Base-by-base conservation (phyloP, 2,329 filamentous ascomycete genomes). In the Geoglossum cookeanum region DNA sequence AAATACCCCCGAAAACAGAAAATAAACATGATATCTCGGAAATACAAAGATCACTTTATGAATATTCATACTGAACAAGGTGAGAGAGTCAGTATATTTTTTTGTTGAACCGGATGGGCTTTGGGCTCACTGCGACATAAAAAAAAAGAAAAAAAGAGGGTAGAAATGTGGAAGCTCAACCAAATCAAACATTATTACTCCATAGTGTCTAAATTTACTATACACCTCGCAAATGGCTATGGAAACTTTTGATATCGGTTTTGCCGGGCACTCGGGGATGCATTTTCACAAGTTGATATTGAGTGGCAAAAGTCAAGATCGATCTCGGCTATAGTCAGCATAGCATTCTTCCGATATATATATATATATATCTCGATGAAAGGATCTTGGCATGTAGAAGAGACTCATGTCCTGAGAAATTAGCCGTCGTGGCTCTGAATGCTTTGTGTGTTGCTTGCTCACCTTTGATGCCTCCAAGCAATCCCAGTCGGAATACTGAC, bases 321-420 rank as follows among this genome's bases (percentile, higher is more conserved):
- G 55, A 64, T 64, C 17, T 42, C 37, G 5, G 5, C 48, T 11
- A 60, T 52, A 13, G 55, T 64, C 44, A 65, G 45, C 57, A 64
- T 64, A 52, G 65, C 53, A 58, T 65, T n/a, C n/a, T 65, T 8
- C 59, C 57, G 17, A n/a, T n/a, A n/a, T n/a, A n/a, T n/a, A n/a
- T n/a, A 59, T 61, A 30, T 60, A 65, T 62, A 65, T 63, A 57
- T 65, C 60, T 47, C 59, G 53, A 32, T 65, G 59, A n/a, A 45
- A 65, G 60, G 58, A 64, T 62, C n/a, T 55, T 63, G 0, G 61
- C 63, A 58, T 62, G 39, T 17, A 63, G 56, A 33, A 58, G 44
- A 27, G 29, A 60, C 30, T 59, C 57, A 37, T 59, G 47, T 57
- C 57, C 33, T 61, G 57, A 58, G 45, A 47, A 57, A 57, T 61